These are phyloP conservation scores for Oldenlandia corymbosa DNA, from an alignment of 257 asterid species.

Conservation along the genomic window DNA sequence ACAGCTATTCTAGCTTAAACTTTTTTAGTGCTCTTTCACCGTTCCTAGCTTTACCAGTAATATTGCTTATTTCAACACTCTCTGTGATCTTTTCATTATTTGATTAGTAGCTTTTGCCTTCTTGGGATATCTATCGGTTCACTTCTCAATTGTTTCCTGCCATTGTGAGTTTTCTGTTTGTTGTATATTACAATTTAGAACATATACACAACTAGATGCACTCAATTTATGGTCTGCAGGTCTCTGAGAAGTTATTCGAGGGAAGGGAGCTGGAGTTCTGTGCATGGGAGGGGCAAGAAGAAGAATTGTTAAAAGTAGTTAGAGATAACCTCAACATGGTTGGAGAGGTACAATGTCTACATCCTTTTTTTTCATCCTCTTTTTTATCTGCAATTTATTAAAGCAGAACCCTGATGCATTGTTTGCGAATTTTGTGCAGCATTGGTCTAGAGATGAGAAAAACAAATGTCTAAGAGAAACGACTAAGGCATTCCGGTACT, in stretches of 20 bases:
- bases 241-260: constrained; percentile 43
- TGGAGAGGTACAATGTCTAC: constrained; percentile 50
- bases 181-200: not conserved
- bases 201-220: not conserved
- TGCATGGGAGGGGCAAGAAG: constrained; percentile 71
- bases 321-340: constrained; percentile 80
- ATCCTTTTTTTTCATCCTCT: not conserved
- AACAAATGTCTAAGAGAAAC: constrained; percentile 76
- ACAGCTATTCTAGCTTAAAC: too few species aligned
- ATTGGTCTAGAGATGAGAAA: constrained; percentile 83
- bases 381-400: not conserved
- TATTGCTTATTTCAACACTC: not conserved
- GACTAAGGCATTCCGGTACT: constrained; percentile 71
- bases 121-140: too few species aligned
- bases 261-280: constrained; percentile 65
- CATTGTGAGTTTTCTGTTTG: not conserved
- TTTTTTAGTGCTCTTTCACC: too few species aligned
- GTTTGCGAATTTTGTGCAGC: constrained; percentile 40
- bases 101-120: not conserved
- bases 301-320: constrained; percentile 57
- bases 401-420: constrained; percentile 10
- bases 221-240: constrained; percentile 37
- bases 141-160: not conserved
- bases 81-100: not conserved
- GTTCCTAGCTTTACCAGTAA: not conserved